Conservation (phyloP, 768 basidiomycete genomes). For the Rhizopogon vinicolor region DNA sequence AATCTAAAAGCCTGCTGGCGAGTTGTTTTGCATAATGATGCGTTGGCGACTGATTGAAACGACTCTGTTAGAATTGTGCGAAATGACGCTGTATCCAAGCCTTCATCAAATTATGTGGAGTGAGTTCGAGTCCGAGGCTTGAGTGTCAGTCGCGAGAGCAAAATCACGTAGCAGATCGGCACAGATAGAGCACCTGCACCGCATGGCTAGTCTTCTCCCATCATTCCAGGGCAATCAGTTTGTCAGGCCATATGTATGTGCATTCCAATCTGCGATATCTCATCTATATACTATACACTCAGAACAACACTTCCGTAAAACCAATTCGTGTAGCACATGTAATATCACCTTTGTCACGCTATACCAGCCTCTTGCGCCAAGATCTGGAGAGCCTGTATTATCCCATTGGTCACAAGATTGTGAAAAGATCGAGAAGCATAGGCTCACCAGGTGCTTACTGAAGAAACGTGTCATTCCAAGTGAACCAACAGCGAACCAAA, state of each 20-base stretch:
- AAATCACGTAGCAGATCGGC: constrained; percentile 87
- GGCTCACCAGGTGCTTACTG: not conserved
- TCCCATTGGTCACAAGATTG: not conserved
- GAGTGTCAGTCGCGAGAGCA: constrained; percentile 70
- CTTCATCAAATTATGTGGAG: no score
- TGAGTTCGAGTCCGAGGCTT: constrained; percentile 62
- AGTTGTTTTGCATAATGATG: constrained; percentile 15
- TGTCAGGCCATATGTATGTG: not conserved
- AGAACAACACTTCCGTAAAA: no score
- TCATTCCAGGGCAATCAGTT: constrained; percentile 49
- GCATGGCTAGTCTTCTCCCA: constrained; percentile 59
- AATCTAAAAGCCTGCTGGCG: constrained; percentile 92
- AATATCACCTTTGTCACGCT: not conserved
- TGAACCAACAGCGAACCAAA: not conserved
- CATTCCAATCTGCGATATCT: not conserved
- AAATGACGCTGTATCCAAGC: constrained; percentile 54
- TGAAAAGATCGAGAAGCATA: not conserved
- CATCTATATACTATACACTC: not conserved
- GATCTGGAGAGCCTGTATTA: not conserved
- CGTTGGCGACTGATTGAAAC: not conserved
- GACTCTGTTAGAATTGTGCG: not conserved
- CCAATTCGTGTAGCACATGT: not conserved
- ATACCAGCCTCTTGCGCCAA: not conserved
- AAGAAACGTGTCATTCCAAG: not conserved
- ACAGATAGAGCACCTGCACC: constrained; percentile 61